Conservation (phyloP, 78 protist species). For the Monosiga brevicollis region DNA sequence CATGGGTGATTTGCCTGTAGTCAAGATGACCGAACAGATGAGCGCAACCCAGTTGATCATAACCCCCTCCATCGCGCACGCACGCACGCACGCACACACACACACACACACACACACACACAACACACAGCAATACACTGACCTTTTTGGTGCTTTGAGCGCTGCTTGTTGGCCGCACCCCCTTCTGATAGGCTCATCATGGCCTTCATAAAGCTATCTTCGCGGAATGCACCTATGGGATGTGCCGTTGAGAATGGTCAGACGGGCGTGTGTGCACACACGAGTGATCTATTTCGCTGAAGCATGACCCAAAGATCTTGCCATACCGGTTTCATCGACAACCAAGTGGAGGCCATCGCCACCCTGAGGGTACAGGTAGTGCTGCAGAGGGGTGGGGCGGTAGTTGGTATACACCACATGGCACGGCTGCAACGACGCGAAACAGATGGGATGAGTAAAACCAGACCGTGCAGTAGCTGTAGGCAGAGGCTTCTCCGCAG, state of each 20-base stretch:
- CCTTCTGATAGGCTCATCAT: slow-evolving; percentile 10
- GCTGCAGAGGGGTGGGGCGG: slow-evolving; percentile 89
- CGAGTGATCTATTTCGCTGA: too few relatives aligned
- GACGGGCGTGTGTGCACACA: too few relatives aligned
- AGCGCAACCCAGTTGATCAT: too few relatives aligned
- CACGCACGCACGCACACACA: too few relatives aligned
- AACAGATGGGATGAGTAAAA: too few relatives aligned
- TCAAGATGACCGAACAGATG: too few relatives aligned
- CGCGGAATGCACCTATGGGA: slow-evolving; percentile 34
- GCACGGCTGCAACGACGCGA: neutral
- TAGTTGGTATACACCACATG: slow-evolving; percentile 66
- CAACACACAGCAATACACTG: too few relatives aligned
- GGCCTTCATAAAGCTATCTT: slow-evolving; percentile 53
- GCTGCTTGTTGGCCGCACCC: neutral
- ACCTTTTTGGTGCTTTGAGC: neutral
- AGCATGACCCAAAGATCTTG: too few relatives aligned
- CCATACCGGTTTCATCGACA: slow-evolving; percentile 18
- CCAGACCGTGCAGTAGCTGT: too few relatives aligned
- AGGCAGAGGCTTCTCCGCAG: too few relatives aligned
- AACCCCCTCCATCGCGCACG: too few relatives aligned
- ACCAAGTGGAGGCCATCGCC: slow-evolving; percentile 15
- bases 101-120: too few relatives aligned
- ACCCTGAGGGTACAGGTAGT: slow-evolving; percentile 16
- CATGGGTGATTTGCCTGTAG: neutral
- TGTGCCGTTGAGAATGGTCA: neutral